Conservation (phyloP, 148 eudicot genomes). For the Rheum nobile region DNA sequence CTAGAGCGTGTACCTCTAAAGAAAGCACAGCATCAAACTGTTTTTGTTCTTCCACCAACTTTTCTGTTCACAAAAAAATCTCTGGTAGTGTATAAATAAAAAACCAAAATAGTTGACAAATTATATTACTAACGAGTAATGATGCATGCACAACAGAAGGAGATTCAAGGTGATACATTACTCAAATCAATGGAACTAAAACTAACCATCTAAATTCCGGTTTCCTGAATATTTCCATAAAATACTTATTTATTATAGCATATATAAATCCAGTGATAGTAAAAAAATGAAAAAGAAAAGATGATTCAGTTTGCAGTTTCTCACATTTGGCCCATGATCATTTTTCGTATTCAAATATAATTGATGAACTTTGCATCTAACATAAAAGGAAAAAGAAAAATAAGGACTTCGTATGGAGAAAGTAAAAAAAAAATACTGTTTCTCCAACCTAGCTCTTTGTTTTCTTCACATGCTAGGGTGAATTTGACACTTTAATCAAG, state of each 20-base stretch:
- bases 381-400: neutral
- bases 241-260: neutral
- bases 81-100: constrained; percentile 7
- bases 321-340: neutral
- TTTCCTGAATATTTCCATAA: neutral
- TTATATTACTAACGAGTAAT: neutral
- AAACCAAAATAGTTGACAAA: neutral
- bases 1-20: constrained; percentile 48
- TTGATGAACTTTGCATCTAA: neutral
- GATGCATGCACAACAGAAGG: neutral
- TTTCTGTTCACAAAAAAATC: constrained; percentile 39
- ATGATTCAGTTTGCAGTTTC: neutral
- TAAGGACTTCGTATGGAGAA: neutral
- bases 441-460: neutral
- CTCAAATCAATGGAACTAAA: neutral
- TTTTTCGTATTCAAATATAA: neutral
- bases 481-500: neutral
- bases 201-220: neutral
- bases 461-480: neutral
- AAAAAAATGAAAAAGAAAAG: no score
- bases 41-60: constrained; percentile 64
- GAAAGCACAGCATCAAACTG: constrained; percentile 88
- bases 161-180: neutral
- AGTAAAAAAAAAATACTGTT: neutral
- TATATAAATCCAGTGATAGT: neutral